Conservation (phyloP, 75 land plant genomes). For the Sequoiadendron giganteum region DNA sequence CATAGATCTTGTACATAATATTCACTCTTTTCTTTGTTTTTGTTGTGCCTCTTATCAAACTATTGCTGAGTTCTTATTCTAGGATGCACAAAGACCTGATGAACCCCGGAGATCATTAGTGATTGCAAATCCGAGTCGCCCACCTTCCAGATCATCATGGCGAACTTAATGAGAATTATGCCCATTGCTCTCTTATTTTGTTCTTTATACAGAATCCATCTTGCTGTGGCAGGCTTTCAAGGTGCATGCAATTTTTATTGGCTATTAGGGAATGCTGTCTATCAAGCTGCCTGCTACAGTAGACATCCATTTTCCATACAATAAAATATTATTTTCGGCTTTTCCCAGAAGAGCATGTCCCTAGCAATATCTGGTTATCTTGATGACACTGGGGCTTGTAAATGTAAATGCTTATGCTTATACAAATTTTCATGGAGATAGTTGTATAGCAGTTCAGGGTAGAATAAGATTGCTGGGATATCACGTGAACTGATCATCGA, state of each 20-base stretch:
- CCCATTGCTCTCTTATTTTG: background rate
- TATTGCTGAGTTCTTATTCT: background rate
- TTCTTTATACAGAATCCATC: background rate
- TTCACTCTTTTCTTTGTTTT: conserved; percentile 1
- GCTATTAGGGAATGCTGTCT: background rate
- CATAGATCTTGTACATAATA: too few relatives aligned
- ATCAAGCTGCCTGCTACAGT: background rate
- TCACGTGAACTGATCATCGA: background rate
- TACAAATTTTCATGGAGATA: conserved; percentile 5
- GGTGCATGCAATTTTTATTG: background rate
- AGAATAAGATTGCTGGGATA: conserved; percentile 6
- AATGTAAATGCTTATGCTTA: conserved; percentile 8
- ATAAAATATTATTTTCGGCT: background rate
- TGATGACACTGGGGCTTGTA: conserved; percentile 4
- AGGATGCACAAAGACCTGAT: conserved; percentile 50
- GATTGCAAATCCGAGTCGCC: conserved; percentile 22
- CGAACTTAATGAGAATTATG: conserved; percentile 12
- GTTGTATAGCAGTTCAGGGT: conserved; percentile 10
- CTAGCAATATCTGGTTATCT: conserved; percentile 2
- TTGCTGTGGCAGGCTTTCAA: background rate
- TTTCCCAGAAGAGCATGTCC: background rate
- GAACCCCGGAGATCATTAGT: conserved; percentile 21
- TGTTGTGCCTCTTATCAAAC: background rate
- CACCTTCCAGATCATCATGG: conserved; percentile 50
- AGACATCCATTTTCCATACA: background rate